Base-by-base conservation (phyloP, 1,284 basidiomycete genomes). In the Cystobasidium pallidum region DNA sequence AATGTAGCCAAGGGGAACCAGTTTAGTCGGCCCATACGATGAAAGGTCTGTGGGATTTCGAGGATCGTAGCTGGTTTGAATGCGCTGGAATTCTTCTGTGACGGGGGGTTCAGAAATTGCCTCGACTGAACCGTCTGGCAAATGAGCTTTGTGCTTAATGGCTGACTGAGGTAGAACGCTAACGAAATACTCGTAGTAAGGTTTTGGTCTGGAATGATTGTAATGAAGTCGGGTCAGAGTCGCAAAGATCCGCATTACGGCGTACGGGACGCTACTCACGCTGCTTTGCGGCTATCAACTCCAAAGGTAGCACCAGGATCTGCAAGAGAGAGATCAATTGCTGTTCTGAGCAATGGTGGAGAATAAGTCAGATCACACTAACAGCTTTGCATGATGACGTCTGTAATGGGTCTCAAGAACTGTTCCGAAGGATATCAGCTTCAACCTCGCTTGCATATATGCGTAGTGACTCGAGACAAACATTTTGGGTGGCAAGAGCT, bases 1-100 rank as follows among this genome's bases (percentile, higher is more conserved):
- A 62, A 78, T 63, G 43, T 72, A 68, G 0, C 78, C 78, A 8
- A 78, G 66, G 10, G 78, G 76, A 0, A 72, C 75, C 1, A 45
- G 26, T 11, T 65, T 72, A 0, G 77, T 78, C 2, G 68, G 68
- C 6, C 77, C 78, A 39, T 72, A 73, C 2, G n/a, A 36, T 10
- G 28, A 11, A 15, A 71, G 39, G 41, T 49, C 52, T 6, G 64
- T 45, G 0, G 73, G 24, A 1, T 65, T 47, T 36, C 64, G 73
- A 70, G 74, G 74, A 34, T 76, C 70, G 75, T 68, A 77, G 75
- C 19, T 74, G 1, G 36, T 34, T 24, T 57, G 51, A 2, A 57
- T 36, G n/a, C 34, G 55, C 21, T 34, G 28, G 41, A 67, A 67
- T 1, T n/a, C 30, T 30, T 58, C 52, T 3, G 65, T 67, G 15